Evolutionary conservation across 2,329 filamentous ascomycete genomes (phyloP), one percentile per base, ranked within the genome.

Genomic region (Stagonosporopsis vannaccii): DNA sequence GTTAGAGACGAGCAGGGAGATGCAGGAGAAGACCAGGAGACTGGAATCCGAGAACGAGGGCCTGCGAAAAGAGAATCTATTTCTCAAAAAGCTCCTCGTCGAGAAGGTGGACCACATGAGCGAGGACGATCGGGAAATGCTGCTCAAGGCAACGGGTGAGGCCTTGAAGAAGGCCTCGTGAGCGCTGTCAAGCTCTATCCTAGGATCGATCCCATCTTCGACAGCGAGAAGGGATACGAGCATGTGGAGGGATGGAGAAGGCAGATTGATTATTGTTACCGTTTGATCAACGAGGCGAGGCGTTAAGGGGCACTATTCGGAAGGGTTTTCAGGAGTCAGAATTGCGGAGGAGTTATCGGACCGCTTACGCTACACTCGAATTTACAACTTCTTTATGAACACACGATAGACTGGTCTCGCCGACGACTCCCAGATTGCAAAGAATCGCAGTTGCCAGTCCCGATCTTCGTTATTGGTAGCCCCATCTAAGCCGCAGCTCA

Each of bases 21-120:
- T 94, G 78, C 86, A 86, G 25, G 90, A 95, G 41, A 92, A 92
- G 79, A 90, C 93, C 47, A 81, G 85, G 17, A 81, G 82, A 17
- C 83, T 96, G 6, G 90, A 96, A 77, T 83, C 54, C 7, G 72
- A 75, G 58, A 69, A 73, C 2, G 71, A 66, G 55, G 71, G 52
- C 35, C 51, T 65, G 65, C 77, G 63, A 72, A 74, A 58, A 76
- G 81, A 65, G 80, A 85, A 56, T 67, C 73, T 33, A 69, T 75
- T 71, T 73, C 64, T 63, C 53, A 71, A 70, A 65, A 73, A 70
- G 59, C 63, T 71, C 15, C 68, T 70, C 17, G 74, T 68, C 12
- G 75, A 74, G 65, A 76, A 70, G 61, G 76, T 62, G 56, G 77
- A 63, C 66, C 79, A 65, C 66, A 80, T 69, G 75, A 74, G 59